Evolutionary conservation across 2,329 filamentous ascomycete genomes (phyloP).

Genomic region (Fulvia fulva): DNA sequence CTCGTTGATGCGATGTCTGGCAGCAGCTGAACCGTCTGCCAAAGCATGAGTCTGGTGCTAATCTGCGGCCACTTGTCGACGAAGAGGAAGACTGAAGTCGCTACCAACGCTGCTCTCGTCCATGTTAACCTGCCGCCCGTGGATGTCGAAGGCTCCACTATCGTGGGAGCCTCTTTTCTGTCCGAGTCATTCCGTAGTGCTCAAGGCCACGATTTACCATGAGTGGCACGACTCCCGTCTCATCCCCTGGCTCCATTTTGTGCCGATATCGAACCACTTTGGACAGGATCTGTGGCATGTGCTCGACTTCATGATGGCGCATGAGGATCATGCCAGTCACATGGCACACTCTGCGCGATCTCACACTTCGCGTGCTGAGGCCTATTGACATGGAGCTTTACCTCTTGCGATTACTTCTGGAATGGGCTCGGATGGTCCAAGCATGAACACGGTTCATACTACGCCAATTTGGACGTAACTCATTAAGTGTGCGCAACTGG

Average conservation of each 20-base stretch:
- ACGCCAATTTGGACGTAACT: too few relatives aligned
- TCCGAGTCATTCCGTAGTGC: conserved; percentile 28
- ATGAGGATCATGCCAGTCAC: not conserved
- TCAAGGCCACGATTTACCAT: conserved; percentile 73
- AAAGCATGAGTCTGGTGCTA: too few relatives aligned
- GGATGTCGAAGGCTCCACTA: too few relatives aligned
- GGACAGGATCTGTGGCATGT: conserved; percentile 55
- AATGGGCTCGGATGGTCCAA: not conserved
- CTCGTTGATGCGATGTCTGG: too few relatives aligned
- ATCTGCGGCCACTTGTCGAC: too few relatives aligned
- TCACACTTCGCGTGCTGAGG: not conserved
- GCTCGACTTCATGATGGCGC: not conserved
- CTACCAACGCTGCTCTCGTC: too few relatives aligned
- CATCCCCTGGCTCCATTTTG: conserved; percentile 74
- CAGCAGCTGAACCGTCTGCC: too few relatives aligned
- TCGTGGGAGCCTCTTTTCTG: too few relatives aligned
- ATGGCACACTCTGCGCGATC: not conserved
- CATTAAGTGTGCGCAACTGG: too few relatives aligned
- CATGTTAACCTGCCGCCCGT: too few relatives aligned
- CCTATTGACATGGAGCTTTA: not conserved
- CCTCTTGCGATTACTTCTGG: not conserved
- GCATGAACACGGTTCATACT: too few relatives aligned
- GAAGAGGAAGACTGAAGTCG: too few relatives aligned
- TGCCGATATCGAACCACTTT: conserved; percentile 73
- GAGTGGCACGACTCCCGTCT: conserved; percentile 74